These are phyloP conservation scores for Melastoma candidum DNA, from an alignment of 441 rosid species.

Conservation along the genomic window DNA sequence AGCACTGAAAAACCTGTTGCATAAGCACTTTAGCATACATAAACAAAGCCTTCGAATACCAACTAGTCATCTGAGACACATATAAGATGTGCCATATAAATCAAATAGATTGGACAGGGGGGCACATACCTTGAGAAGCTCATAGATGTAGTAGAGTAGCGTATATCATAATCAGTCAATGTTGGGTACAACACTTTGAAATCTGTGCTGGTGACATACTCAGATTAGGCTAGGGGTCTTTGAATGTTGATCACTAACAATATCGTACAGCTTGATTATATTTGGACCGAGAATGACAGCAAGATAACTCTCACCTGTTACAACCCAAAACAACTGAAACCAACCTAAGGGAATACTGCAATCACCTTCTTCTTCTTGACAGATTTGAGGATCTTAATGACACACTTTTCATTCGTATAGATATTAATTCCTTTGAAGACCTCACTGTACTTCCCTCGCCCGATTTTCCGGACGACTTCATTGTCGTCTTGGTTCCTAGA, in stretches of 20 bases:
- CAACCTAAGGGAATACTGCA: constrained; percentile 7
- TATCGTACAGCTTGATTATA: constrained; percentile 76
- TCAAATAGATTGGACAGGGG: constrained; percentile 1
- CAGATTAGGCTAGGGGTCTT: constrained; percentile 94
- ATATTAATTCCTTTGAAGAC: constrained; percentile 84
- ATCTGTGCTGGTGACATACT: constrained; percentile 85
- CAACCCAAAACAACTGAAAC: no score
- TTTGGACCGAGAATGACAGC: constrained; percentile 42
- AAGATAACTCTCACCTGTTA: background rate
- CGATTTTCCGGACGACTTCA: constrained; percentile 90
- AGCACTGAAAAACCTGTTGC: no score
- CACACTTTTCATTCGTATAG: constrained; percentile 67
- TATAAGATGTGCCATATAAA: no score
- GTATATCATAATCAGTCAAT: constrained; percentile 88
- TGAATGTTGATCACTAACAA: constrained; percentile 90
- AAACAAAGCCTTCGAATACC: no score
- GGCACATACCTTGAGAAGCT: constrained; percentile 74
- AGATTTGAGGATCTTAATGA: constrained; percentile 93
- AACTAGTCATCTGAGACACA: no score
- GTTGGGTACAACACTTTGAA: constrained; percentile 89
- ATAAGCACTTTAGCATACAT: no score
- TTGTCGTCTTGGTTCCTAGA: constrained; percentile 82
- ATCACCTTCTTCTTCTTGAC: constrained; percentile 92
- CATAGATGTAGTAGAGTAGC: constrained; percentile 89
- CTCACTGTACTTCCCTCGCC: constrained; percentile 91